Conservation (phyloP, 2,329 filamentous ascomycete species). For the Fusarium praegraminearum region DNA sequence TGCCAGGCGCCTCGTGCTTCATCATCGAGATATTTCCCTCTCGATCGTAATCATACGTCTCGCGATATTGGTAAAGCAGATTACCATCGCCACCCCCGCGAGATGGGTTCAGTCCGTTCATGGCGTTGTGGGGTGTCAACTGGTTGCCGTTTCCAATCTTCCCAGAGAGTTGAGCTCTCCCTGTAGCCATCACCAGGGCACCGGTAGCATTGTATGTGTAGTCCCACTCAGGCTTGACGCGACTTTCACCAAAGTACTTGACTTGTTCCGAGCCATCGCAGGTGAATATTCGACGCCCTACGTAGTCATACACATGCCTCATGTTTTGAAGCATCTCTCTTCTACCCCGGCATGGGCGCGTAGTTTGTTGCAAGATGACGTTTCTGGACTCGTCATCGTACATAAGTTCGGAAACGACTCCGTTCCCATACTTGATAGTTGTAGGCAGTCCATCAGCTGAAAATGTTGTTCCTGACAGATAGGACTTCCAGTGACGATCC, state of each 20-base stretch:
- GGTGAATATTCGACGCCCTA: not conserved
- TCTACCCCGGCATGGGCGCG: not conserved
- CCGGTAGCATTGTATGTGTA: not conserved
- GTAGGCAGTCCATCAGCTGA: not conserved
- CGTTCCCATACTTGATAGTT: not conserved
- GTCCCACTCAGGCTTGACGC: not conserved
- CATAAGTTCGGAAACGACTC: rapidly evolving
- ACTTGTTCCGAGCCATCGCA: not conserved
- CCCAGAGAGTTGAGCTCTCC: not conserved
- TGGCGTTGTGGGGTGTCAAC: not conserved
- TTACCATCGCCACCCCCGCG: not conserved
- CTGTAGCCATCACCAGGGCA: not conserved
- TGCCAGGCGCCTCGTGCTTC: not conserved
- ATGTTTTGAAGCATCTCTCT: not conserved
- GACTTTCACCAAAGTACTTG: not conserved
- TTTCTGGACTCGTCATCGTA: not conserved
- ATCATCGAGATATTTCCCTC: not conserved
- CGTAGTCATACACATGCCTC: not conserved
- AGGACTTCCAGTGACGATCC: not conserved
- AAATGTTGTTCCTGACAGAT: not conserved
- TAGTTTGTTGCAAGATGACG: not conserved
- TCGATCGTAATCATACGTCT: not conserved
- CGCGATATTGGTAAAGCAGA: not conserved
- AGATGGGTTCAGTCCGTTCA: not conserved
- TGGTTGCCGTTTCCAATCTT: not conserved